These are phyloP conservation scores for Porcisia hertigi DNA, from an alignment of 208 protist genomes.

Conservation along the genomic window DNA sequence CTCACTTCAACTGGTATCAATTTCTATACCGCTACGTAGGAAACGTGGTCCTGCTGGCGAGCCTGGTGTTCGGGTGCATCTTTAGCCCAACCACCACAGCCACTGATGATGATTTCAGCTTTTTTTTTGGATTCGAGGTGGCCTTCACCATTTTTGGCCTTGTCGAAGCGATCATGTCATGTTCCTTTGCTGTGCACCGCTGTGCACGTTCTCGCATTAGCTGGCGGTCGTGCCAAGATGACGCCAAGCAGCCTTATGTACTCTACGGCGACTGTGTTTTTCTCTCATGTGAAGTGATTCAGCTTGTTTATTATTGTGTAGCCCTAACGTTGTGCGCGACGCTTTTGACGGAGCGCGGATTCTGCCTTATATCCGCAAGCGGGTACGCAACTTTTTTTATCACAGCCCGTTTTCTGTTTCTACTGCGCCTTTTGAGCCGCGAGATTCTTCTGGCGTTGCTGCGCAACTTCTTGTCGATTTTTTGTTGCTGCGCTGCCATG, in stretches of 20 bases:
- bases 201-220: constrained; percentile 32
- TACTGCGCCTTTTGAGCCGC: constrained; percentile 62
- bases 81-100: constrained; percentile 52
- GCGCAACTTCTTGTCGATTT: constrained; percentile 25
- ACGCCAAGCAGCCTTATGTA: constrained; percentile 32
- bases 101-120: constrained; percentile 38
- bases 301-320: constrained; percentile 70
- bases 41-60: constrained; percentile 48
- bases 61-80: constrained; percentile 58
- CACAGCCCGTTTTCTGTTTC: constrained; percentile 60
- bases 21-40: constrained; percentile 46
- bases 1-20: constrained; percentile 42
- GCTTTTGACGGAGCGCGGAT: constrained; percentile 45
- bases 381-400: constrained; percentile 67
- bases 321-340: constrained; percentile 47
- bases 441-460: constrained; percentile 55
- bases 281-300: constrained; percentile 54
- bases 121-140: constrained; percentile 71
- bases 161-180: constrained; percentile 38
- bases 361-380: constrained; percentile 49
- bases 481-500: constrained; percentile 33
- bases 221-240: constrained; percentile 18
- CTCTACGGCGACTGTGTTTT: constrained; percentile 61
- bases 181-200: constrained; percentile 60
- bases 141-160: constrained; percentile 56